Base-by-base conservation (phyloP, 106 monocot genomes). In the Chionographis japonica region DNA sequence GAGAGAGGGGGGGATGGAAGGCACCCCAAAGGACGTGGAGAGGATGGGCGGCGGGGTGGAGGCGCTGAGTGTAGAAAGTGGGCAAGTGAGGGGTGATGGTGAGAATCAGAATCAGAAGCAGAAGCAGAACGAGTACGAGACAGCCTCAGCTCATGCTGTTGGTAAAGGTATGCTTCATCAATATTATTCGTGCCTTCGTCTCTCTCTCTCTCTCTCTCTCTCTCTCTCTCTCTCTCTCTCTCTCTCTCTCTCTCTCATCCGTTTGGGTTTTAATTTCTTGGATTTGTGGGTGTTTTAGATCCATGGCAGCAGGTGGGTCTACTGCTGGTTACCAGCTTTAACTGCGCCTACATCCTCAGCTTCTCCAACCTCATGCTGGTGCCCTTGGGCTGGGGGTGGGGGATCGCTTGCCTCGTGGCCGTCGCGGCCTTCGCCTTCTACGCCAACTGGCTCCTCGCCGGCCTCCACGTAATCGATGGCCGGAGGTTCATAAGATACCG, bases 351-450 rank as follows among this genome's bases (percentile, higher is more conserved):
- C 59, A 76, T 87, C 37, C 62, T 87, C 53, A 83, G 83, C 56
- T 83, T 83, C 83, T 87, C 87, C 12, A 87, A 80, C 65, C 70
- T 87, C 12, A 79, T 87, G 66, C 51, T 87, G 70, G 87, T 71
- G 4, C 87, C 87, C 9, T 59, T 83, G 40, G 87, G 87, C 8
- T 87, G 83, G 87, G 52, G 20, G 2, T 77, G 79, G 87, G 83
- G 87, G 3, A 8, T 74, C 60, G 3, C 73, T n/a, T 69, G 70
- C 52, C 80, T 87, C 16, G 36, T 70, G 9, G 7, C 60, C 35
- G n/a, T 83, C 2, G 87, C 59, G 9, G 77, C 52, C 56, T 79
- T 76, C 40, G 18, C 87, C 12, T 76, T 36, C 70, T 87, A 80
- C 61, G 75, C 80, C 42, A 87, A 83, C 63, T 87, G 83, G 83